Evolutionary conservation across 2,329 filamentous ascomycete species (phyloP), one percentile per base, ranked within the genome.

Genomic region (Fusarium annulatum): DNA sequence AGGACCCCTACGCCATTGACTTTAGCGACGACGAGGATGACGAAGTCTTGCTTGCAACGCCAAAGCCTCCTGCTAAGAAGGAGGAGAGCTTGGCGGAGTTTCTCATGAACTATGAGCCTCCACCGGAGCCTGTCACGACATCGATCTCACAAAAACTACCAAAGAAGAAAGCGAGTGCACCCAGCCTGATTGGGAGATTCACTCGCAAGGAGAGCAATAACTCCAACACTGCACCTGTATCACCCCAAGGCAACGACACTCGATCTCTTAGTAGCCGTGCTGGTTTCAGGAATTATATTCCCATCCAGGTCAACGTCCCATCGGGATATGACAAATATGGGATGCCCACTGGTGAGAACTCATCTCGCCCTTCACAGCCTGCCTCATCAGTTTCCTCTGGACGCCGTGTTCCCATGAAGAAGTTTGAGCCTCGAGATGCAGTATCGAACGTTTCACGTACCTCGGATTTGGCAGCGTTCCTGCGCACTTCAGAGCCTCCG

Each of bases 1-100:
- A 90, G 64, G 96, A 99, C 78, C 96, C 96, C 0, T 98, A 98
- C 75, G 94, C 95, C n/a, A 94, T 98, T 72, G 95, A 98, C 78
- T 86, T 91, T 36, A 93, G 91, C 76, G 92, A 94, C 63, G 86
- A 91, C 4, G 78, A 89, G 23, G 87, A 90, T 10, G 84, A 82
- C 15, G 87, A 90, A 10, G 84, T 82, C 19, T 76, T 81, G 6
- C 79, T 78, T 28, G 70, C 89, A 36, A 77, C 81, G 42, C 76
- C 84, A 78, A 78, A 83, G 64, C 73, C 79, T 33, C 80, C 82
- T 18, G 78, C 77, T 8, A 85, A 85, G 70, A 84, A 87, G 71
- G 90, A 93, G 78, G 92, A 95, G 81, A 92, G 90, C 71, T 81
- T 95, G 55, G 89, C 92, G 38, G 93, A 95, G 72, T 95, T 95